These are phyloP conservation scores for Penicillium corylophilum DNA, from an alignment of 2,329 filamentous ascomycete genomes.

Conservation along the genomic window DNA sequence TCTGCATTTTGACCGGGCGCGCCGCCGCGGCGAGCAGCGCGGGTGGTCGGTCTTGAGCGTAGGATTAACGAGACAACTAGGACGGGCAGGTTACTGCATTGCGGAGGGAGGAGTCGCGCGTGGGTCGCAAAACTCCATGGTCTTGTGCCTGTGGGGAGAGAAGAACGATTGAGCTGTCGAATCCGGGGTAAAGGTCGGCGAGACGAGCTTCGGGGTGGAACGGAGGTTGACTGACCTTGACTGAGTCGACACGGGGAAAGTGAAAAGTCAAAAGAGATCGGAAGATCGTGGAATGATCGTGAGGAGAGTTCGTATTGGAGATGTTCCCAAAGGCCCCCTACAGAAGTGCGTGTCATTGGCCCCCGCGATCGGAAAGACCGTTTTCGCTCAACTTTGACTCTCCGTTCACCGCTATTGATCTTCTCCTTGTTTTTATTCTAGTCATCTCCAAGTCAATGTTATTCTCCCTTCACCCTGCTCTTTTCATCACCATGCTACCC, in stretches of 20 bases:
- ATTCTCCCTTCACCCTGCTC: not conserved
- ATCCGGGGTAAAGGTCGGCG: conserved; percentile 15
- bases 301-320: not conserved
- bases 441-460: not conserved
- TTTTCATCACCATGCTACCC: not conserved
- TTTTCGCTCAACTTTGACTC: not conserved
- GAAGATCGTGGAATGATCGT: not conserved
- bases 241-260: not conserved
- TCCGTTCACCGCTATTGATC: not conserved
- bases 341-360: not conserved
- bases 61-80: not conserved
- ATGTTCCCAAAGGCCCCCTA: too few relatives aligned
- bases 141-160: conserved; percentile 4
- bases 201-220: not conserved
- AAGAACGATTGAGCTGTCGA: not conserved
- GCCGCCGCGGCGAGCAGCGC: not conserved
- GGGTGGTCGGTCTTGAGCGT: not conserved
- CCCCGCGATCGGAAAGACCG: not conserved
- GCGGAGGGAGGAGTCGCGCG: not conserved
- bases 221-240: not conserved
- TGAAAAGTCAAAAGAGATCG: not conserved
- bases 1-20: conserved; percentile 28
- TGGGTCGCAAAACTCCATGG: conserved; percentile 7
- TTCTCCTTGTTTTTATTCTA: not conserved
- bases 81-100: conserved; percentile 1